phyloP scores from a whole-genome alignment of 2,329 filamentous ascomycete genomes.

The Ascochyta rabiei region DNA sequence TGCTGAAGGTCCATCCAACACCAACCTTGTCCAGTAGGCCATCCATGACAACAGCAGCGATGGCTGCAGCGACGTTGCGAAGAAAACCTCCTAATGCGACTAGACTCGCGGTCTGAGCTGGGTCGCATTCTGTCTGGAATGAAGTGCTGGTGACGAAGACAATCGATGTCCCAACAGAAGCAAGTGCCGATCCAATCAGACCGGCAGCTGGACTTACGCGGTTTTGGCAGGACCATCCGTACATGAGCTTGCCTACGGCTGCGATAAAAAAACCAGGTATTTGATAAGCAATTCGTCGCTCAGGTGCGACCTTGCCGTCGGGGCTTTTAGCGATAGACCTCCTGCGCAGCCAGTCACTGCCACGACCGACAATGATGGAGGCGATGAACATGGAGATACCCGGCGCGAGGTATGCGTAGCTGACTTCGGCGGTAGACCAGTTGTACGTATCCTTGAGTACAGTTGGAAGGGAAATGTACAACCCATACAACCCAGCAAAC shows the following conservation, averaged over 20 bases:
- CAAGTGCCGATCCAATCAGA: conserved; percentile 34
- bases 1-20: conserved; percentile 51
- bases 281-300: conserved; percentile 50
- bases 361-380: conserved; percentile 47
- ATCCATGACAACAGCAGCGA: conserved; percentile 48
- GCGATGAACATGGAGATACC: conserved; percentile 44
- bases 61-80: conserved; percentile 50
- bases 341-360: conserved; percentile 48
- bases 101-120: conserved; percentile 48
- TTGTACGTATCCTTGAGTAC: conserved; percentile 40
- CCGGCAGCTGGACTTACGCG: conserved; percentile 27
- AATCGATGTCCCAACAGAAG: conserved; percentile 48
- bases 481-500: conserved; percentile 36
- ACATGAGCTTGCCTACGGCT: conserved; percentile 49
- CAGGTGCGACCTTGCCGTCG: conserved; percentile 42
- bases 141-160: conserved; percentile 53
- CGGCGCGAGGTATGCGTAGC: conserved; percentile 48
- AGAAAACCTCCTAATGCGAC: conserved; percentile 52
- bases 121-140: conserved; percentile 51
- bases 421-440: conserved; percentile 44
- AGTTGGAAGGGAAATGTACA: conserved; percentile 34
- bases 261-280: conserved; percentile 50
- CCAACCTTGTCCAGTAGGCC: conserved; percentile 45
- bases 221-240: conserved; percentile 49
- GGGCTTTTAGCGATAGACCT: conserved; percentile 30